Base-by-base conservation (phyloP, 1,284 basidiomycete genomes). In the Clitocybe nebularis region DNA sequence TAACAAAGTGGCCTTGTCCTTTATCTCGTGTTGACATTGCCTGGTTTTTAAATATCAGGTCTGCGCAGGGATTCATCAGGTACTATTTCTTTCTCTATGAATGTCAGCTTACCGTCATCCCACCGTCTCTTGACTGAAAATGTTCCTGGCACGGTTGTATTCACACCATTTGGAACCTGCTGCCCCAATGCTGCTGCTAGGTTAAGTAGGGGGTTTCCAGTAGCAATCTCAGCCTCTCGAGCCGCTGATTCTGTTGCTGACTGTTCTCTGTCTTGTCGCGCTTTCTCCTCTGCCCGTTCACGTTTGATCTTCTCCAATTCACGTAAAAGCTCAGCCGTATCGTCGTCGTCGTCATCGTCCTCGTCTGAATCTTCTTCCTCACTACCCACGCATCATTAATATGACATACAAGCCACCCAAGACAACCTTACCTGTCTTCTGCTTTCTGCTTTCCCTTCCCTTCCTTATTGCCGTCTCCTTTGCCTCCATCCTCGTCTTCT, bases 1-100 rank as follows among this genome's bases (percentile, higher is more conserved):
- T 96, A 48, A 96, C 91, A 58, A 97, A 96, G 49, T 88, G 84
- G 8, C 85, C 84, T 52, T 75, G 74, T 3, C 74, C 68, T 60
- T 84, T 89, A 49, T 77, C 77, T 43, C 68, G 71, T 24, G 69
- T 63, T 36, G 75, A 77, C 62, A 84, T 81, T 0, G 93, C 89
- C 65, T 97, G 93, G 62, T 96, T 96, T 71, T 96, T 96, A 79
- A 97, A 97, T 57, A 97, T 93, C 44, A 95, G 70, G 65, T 97
- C 90, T 90, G 36, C 11, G 44, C 33, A 17, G 40, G 38, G 17
- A 10, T 20, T 7, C 26, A 10, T 24, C 22, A 43, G 30, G 26
- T 19, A 10, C 28, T 32, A 36, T 6, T 10, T 9, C 17, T 44
- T 36, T 24, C 26, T 14, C 32, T 24, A 47, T 33, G 24, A n/a